These are phyloP conservation scores for Penicillium sclerotiorum DNA, from an alignment of 2,329 filamentous ascomycete species.

Conservation along the genomic window DNA sequence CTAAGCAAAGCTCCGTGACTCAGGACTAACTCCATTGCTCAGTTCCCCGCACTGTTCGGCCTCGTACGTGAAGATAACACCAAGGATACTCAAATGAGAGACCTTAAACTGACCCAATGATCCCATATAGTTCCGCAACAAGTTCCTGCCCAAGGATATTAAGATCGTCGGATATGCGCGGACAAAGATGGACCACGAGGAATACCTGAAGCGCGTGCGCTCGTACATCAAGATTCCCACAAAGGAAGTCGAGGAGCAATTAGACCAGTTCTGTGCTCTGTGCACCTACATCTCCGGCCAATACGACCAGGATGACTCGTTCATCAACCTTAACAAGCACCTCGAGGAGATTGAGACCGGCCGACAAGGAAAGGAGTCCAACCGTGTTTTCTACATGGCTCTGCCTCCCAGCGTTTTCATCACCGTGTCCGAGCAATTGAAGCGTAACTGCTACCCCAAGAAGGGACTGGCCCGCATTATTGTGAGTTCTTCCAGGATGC, in stretches of 20 bases:
- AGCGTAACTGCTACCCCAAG: constrained; percentile 93
- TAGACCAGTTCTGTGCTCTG: constrained; percentile 82
- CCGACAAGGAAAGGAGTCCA: constrained; percentile 69
- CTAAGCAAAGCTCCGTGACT: constrained; percentile 2
- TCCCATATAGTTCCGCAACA: constrained; percentile 80
- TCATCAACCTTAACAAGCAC: constrained; percentile 81
- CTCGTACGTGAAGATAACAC: constrained; percentile 67
- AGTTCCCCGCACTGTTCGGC: constrained; percentile 97
- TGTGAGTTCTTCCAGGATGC: constrained; percentile 56
- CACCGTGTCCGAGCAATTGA: constrained; percentile 93
- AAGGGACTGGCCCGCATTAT: constrained; percentile 92
- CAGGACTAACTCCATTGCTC: constrained; percentile 24
- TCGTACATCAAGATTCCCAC: constrained; percentile 99
- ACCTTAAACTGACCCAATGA: constrained; percentile 12
- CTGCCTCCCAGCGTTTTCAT: constrained; percentile 97
- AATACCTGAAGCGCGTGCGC: constrained; percentile 91
- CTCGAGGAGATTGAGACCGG: constrained; percentile 82
- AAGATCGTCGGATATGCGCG: constrained; percentile 98
- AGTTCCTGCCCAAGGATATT: constrained; percentile 95
- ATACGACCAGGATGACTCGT: constrained; percentile 96
- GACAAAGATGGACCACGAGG: constrained; percentile 98
- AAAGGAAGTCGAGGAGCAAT: constrained; percentile 93
- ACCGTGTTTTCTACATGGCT: constrained; percentile 99
- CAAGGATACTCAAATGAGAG: background rate
- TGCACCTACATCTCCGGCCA: constrained; percentile 97